Base-by-base conservation (phyloP, 371 early-diverging fungal genomes). In the Apophysomyces trapeziformis region DNA sequence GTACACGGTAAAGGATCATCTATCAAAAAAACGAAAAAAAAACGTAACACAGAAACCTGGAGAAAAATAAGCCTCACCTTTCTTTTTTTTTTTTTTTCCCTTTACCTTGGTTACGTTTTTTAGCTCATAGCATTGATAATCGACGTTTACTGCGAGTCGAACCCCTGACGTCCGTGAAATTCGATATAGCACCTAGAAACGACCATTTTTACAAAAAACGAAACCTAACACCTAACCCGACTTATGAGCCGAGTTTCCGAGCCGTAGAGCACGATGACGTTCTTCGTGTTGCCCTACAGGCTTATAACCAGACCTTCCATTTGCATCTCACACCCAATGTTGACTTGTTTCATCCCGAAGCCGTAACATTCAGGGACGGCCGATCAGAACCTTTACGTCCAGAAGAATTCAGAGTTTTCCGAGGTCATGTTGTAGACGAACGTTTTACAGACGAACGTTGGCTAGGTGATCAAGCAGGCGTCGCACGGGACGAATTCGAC, bases 281-380 rank as follows among this genome's bases (percentile, higher is more conserved):
- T 12, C 67, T 92, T 60, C 86, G 90, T 37, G 50, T 93, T 6
- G 68, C 80, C 13, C 74, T 93, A 46, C 63, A 68, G 8, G 93
- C 93, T 6, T 92, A 79, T 77, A 92, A 94, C 73, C 80, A 78
- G 26, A 92, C 95, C 0, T 91, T 90, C 68, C 74, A 81, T 57
- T 74, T 95, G 59, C 84, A 92, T 66, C 80, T 95, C 36, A 85
- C 85, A 65, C 93, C 92, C 41, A 92, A 94, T 77, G 60, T 67
- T 41, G 90, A 91, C 59, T 67, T 95, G 44, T 75, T 95, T 43
- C 95, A 94, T 70, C 87, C 91, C 0, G 79, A 92, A 9, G 92
- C 92, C 3, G 77, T 81, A 11, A 41, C 76, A 57, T 73, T 69
- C 38, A 41, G 45, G 14, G 44, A 71, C 18, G 78, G 77, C 11